These are phyloP conservation scores for Macadamia integrifolia DNA, from an alignment of 164 flowering plant genomes.

Conservation along the genomic window DNA sequence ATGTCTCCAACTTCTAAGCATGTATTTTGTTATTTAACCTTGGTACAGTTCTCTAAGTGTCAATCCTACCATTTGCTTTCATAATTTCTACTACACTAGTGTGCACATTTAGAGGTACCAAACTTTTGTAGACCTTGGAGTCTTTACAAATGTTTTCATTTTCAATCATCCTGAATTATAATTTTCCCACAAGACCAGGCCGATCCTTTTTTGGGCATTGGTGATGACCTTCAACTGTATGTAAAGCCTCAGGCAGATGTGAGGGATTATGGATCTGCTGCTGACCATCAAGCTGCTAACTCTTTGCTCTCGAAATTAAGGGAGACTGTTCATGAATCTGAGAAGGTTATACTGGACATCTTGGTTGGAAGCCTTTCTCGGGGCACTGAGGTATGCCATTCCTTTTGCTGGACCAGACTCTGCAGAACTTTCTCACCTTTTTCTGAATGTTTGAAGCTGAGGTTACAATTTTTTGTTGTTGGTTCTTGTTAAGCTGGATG, in stretches of 20 bases:
- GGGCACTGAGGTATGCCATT: conserved; percentile 51
- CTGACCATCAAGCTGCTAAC: conserved; percentile 54
- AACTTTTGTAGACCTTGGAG: neutral
- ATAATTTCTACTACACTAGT: neutral
- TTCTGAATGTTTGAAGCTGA: neutral
- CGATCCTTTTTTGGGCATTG: conserved; percentile 72
- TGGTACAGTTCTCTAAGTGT: too few relatives aligned
- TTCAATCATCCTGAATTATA: neutral
- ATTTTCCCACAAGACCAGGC: conserved; percentile 34
- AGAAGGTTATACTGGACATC: conserved; percentile 36
- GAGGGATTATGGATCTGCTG: conserved; percentile 50
- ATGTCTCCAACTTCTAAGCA: conserved; percentile 37
- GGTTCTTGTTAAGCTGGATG: conserved; percentile 43
- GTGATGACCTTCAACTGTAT: conserved; percentile 64
- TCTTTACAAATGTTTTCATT: neutral
- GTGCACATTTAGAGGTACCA: neutral
- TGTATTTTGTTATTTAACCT: too few relatives aligned
- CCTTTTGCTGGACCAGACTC: neutral
- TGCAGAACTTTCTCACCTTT: neutral
- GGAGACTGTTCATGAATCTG: conserved; percentile 32
- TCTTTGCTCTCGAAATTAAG: conserved; percentile 40
- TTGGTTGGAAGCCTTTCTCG: conserved; percentile 41
- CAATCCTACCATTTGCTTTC: too few relatives aligned
- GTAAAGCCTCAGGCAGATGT: conserved; percentile 56
- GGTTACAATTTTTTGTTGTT: conserved; percentile 2